Evolutionary conservation across 2,329 filamentous ascomycete genomes (phyloP).

Genomic region (Myrmaecium sp.): DNA sequence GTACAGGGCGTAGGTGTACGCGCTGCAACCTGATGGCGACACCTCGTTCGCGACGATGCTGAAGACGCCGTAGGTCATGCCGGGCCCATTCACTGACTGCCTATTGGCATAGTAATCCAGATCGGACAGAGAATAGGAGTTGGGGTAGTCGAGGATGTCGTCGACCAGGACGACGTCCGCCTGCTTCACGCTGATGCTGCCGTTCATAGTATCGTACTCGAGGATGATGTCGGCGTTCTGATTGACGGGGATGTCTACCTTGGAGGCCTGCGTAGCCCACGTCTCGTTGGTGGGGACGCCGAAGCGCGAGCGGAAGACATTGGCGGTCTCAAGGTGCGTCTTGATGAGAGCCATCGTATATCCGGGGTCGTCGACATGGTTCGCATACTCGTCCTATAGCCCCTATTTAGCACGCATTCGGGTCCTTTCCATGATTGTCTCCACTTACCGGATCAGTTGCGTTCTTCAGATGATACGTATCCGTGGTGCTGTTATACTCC

Average conservation of each 20-base stretch:
- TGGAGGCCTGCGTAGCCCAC: slow-evolving; percentile 38
- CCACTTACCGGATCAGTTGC: slow-evolving; percentile 57
- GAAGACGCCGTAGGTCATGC: slow-evolving; percentile 65
- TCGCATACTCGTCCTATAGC: slow-evolving; percentile 51
- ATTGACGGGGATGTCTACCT: slow-evolving; percentile 39
- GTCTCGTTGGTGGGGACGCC: slow-evolving; percentile 37
- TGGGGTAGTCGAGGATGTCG: slow-evolving; percentile 44
- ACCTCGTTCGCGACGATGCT: slow-evolving; percentile 45
- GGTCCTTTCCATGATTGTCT: slow-evolving; percentile 7
- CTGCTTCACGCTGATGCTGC: slow-evolving; percentile 49
- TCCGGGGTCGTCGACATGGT: slow-evolving; percentile 48
- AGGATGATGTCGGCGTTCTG: slow-evolving; percentile 41
- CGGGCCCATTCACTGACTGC: slow-evolving; percentile 52
- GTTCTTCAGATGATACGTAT: slow-evolving; percentile 22
- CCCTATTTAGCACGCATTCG: slow-evolving; percentile 1
- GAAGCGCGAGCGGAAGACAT: slow-evolving; percentile 39
- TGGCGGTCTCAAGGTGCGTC: slow-evolving; percentile 39
- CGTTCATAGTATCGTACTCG: slow-evolving; percentile 51
- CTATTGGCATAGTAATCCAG: slow-evolving; percentile 54
- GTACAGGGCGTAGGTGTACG: slow-evolving; percentile 50
- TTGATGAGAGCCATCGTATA: slow-evolving; percentile 49
- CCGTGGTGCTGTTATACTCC: slow-evolving; percentile 33
- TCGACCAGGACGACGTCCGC: slow-evolving; percentile 53
- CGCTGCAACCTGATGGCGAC: slow-evolving; percentile 48
- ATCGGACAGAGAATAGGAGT: slow-evolving; percentile 38